phyloP scores from a whole-genome alignment of 2,329 filamentous ascomycete genomes.

The Nigrograna mackinnonii region DNA sequence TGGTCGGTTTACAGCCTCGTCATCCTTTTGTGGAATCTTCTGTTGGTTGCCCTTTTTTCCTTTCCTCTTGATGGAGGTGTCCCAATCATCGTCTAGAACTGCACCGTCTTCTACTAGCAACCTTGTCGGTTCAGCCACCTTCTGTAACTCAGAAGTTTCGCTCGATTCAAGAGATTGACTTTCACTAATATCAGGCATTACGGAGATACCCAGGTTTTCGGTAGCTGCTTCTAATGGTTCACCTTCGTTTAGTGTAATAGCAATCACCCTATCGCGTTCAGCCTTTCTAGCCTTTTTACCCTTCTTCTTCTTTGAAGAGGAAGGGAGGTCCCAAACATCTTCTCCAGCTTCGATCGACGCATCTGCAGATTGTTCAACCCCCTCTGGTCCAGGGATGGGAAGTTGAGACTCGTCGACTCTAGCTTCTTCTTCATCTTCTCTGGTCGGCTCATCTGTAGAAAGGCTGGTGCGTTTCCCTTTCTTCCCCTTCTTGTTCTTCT shows the following conservation, averaged over 20 bases:
- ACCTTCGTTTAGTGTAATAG: slow-evolving; percentile 9
- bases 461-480: slow-evolving; percentile 21
- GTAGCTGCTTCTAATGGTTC: too few relatives aligned
- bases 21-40: too few relatives aligned
- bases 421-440: not conserved
- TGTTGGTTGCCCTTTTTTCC: slow-evolving; percentile 15
- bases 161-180: too few relatives aligned
- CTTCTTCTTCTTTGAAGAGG: slow-evolving; percentile 17
- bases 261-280: slow-evolving; percentile 20
- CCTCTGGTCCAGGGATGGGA: not conserved
- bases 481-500: slow-evolving; percentile 1
- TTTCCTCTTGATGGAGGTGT: slow-evolving; percentile 13
- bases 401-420: not conserved
- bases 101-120: too few relatives aligned
- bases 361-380: not conserved
- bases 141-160: too few relatives aligned
- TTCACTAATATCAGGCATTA: too few relatives aligned
- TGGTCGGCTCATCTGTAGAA: slow-evolving; percentile 5
- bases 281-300: slow-evolving; percentile 18
- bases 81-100: too few relatives aligned
- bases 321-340: slow-evolving; percentile 6
- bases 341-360: slow-evolving; percentile 1
- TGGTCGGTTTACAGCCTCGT: too few relatives aligned
- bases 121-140: too few relatives aligned
- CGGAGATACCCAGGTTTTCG: too few relatives aligned